Conservation (phyloP, 2,329 filamentous ascomycete species). For the Kalmusia sp. region DNA sequence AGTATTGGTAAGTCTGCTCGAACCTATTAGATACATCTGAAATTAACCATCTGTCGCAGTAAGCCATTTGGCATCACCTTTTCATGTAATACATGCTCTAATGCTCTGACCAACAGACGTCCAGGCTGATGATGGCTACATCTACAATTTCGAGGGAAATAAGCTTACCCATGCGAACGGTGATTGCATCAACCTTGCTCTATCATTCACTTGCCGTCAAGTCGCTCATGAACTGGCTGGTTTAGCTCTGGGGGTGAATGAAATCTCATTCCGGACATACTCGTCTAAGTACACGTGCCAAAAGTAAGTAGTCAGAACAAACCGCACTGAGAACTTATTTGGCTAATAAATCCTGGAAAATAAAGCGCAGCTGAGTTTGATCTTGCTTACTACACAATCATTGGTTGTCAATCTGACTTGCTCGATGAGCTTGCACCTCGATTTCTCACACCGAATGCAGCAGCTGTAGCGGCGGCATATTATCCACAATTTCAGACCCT, state of each 20-base stretch:
- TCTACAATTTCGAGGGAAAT: slow-evolving; percentile 3
- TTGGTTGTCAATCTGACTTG: not conserved
- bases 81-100: slow-evolving; percentile 18
- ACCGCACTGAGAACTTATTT: no score
- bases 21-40: not conserved
- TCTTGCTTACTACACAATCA: not conserved
- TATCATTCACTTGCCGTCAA: slow-evolving; percentile 7
- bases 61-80: no score
- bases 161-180: slow-evolving; percentile 6
- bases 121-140: slow-evolving; percentile 10
- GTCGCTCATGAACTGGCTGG: slow-evolving; percentile 11
- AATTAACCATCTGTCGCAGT: not conserved
- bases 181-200: slow-evolving; percentile 6
- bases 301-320: no score
- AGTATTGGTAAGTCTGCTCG: not conserved
- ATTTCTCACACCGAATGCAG: not conserved
- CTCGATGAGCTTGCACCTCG: not conserved
- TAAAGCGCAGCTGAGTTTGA: not conserved
- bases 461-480: no score
- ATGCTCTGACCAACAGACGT: slow-evolving; percentile 3
- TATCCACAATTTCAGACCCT: not conserved
- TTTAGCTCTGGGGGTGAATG: slow-evolving; percentile 3
- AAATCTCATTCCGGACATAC: slow-evolving; percentile 1
- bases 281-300: not conserved
- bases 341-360: no score